phyloP scores from a whole-genome alignment of 148 eudicot species.

The Gaultheria prostrata region DNA sequence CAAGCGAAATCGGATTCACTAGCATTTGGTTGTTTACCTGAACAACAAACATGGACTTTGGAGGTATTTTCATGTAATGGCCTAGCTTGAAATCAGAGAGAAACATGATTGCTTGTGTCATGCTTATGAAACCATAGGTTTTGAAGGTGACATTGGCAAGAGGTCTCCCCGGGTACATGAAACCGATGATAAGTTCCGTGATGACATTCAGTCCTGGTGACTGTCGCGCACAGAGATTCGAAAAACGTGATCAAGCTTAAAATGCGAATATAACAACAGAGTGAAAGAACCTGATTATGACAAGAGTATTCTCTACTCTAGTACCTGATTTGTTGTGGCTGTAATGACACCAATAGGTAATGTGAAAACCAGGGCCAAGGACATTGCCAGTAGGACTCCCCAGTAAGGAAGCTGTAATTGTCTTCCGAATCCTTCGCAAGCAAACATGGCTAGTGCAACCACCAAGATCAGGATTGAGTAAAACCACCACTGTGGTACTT shows the following conservation, averaged over 20 bases:
- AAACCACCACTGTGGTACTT: slow-evolving; percentile 55
- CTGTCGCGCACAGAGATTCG: slow-evolving; percentile 18
- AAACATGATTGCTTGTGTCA: slow-evolving; percentile 41
- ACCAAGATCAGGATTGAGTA: slow-evolving; percentile 27
- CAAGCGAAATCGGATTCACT: background rate
- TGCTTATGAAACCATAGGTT: slow-evolving; percentile 44
- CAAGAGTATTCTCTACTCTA: background rate
- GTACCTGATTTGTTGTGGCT: slow-evolving; percentile 52
- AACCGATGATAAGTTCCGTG: slow-evolving; percentile 46
- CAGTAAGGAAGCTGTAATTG: slow-evolving; percentile 45
- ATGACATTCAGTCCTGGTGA: slow-evolving; percentile 42
- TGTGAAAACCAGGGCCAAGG: slow-evolving; percentile 38
- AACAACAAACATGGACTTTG: slow-evolving; percentile 47
- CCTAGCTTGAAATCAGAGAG: slow-evolving; percentile 51
- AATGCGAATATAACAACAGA: too few species aligned
- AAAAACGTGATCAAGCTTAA: background rate
- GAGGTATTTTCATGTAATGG: slow-evolving; percentile 54
- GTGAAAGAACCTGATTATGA: background rate
- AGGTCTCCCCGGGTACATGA: slow-evolving; percentile 45
- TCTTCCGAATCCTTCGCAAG: slow-evolving; percentile 42
- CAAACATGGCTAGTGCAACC: slow-evolving; percentile 25
- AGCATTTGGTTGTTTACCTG: slow-evolving; percentile 24
- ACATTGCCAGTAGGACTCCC: slow-evolving; percentile 39
- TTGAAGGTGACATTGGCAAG: slow-evolving; percentile 48
- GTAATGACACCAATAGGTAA: slow-evolving; percentile 40